Base-by-base conservation (phyloP, 805 yeast genomes). In the Ogataea methanolica region DNA sequence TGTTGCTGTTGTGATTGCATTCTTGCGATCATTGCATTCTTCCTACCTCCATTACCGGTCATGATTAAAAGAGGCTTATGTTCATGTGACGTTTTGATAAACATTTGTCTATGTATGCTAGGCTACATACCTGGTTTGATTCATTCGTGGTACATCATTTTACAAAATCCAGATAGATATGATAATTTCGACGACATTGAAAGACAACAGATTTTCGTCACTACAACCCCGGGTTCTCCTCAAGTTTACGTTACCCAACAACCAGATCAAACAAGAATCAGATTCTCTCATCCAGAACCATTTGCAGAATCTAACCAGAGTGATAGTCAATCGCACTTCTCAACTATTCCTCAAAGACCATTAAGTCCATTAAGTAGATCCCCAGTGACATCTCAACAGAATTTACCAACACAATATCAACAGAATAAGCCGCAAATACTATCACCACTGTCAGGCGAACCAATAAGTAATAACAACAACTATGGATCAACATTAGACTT, bases 21-120 rank as follows among this genome's bases (percentile, higher is more conserved):
- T 16, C 73, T 88, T 40, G 85, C 83, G 16, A 68, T 88, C 9
- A 57, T 88, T 42, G 87, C 94, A 1, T 75, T 87, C 42, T 63
- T 88, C 56, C 73, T 84, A 57, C 96, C 96, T 1, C 95, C 95
- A 1, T 62, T 88, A 45, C 89, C 96, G 1, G 96, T 88, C 17
- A 73, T 80, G 58, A 68, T 86, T 52, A 84, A 85, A 61, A 73
- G 85, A 46, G 96, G 96, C 3, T 49, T 85, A 45, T 82, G 84
- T 52, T 81, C 91, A 1, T 79, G 82, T 7, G 96, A 88, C 60
- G 71, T 73, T 41, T 63, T 81, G 47, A 83, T 88, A 59, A 88
- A 87, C 65, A 71, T 88, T 37, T 62, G 79, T 26, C 69, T 85
- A 38, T 80, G 82, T 53, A 43, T 82, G 8, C 65, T 85, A 33